Conservation (phyloP, 148 eudicot species). For the Dianthus caryophyllus region DNA sequence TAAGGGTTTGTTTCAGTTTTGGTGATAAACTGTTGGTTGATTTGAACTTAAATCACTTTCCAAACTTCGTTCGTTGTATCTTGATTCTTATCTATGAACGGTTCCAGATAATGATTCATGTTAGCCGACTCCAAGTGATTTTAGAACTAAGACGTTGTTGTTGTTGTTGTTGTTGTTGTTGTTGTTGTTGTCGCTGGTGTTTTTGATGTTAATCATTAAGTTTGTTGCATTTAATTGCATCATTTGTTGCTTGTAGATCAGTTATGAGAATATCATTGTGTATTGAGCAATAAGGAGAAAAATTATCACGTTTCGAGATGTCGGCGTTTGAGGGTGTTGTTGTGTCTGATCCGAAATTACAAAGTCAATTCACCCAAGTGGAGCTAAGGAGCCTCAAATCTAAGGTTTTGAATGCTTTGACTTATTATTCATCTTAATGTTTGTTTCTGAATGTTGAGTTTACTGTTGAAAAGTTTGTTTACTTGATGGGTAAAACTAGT, state of each 20-base stretch:
- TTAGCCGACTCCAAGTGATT: no score
- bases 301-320: conserved; percentile 32
- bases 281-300: conserved; percentile 14
- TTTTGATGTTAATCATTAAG: not conserved
- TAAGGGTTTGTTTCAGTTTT: not conserved
- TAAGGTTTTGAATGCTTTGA: conserved; percentile 38
- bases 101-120: no score
- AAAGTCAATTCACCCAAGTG: conserved; percentile 87
- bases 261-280: conserved; percentile 20
- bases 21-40: not conserved
- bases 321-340: conserved; percentile 62
- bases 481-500: conserved; percentile 7
- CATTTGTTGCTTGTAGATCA: conserved; percentile 13
- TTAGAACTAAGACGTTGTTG: no score
- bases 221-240: conserved; percentile 2
- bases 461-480: conserved; percentile 1
- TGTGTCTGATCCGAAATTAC: conserved; percentile 82
- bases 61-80: no score
- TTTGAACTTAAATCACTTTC: no score
- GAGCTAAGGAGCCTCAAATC: conserved; percentile 75
- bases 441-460: not conserved
- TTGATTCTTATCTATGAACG: not conserved
- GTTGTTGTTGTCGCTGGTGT: not conserved
- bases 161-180: not conserved
- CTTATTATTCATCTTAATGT: not conserved